Evolutionary conservation across 805 yeast species (phyloP).

Genomic region (Kluyveromyces aestuarii): DNA sequence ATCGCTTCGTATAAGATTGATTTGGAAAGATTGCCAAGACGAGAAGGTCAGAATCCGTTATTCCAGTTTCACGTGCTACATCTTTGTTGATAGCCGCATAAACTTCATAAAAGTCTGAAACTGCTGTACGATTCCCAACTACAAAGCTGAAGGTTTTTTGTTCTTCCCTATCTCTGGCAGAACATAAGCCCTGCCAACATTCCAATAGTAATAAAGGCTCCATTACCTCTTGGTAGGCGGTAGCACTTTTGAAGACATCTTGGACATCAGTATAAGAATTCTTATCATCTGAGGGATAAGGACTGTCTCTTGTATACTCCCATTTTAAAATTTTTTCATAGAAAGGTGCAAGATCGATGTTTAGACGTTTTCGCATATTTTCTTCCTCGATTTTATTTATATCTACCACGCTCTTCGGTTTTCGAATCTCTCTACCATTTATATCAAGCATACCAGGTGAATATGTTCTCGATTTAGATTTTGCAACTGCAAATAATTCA

Average conservation of each 20-base stretch:
- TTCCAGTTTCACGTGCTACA: constrained; percentile 39
- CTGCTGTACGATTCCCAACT: constrained; percentile 72
- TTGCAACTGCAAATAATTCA: constrained; percentile 28
- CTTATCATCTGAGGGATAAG: constrained; percentile 48
- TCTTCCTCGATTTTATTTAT: constrained; percentile 54
- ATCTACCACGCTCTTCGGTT: constrained; percentile 30
- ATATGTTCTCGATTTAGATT: constrained; percentile 23
- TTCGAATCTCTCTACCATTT: constrained; percentile 31
- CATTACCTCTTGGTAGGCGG: constrained; percentile 60
- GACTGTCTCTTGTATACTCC: constrained; percentile 54
- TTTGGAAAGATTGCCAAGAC: constrained; percentile 49
- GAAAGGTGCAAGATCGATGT: constrained; percentile 69
- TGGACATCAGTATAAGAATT: constrained; percentile 39
- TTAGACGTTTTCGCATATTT: constrained; percentile 67
- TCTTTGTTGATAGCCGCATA: constrained; percentile 59
- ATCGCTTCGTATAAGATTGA: constrained; percentile 14
- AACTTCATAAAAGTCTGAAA: constrained; percentile 83
- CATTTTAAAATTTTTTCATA: constrained; percentile 63
- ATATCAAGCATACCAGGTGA: constrained; percentile 35
- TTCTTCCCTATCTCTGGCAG: constrained; percentile 54
- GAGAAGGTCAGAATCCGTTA: constrained; percentile 70
- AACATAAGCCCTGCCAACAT: constrained; percentile 85
- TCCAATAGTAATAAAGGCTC: constrained; percentile 80
- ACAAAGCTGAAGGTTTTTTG: constrained; percentile 51
- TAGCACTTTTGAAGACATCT: constrained; percentile 45